Conservation (phyloP, 2,329 filamentous ascomycete genomes). For the Trichothecium sympodiale region DNA sequence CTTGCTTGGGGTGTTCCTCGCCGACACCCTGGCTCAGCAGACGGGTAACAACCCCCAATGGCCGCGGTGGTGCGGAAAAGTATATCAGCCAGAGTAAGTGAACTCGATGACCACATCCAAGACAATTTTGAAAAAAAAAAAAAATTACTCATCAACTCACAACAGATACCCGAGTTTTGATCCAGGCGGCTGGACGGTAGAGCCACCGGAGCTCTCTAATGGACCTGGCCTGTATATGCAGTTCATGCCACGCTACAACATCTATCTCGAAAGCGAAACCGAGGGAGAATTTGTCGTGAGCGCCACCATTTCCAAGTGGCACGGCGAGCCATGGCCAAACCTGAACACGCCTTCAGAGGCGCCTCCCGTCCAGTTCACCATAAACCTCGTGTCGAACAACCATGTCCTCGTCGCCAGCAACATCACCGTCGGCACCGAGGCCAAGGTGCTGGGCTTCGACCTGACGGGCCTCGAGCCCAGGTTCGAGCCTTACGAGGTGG, state of each 20-base stretch:
- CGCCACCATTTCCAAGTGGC: conserved; percentile 27
- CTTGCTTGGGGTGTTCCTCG: background rate
- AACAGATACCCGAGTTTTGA: conserved; percentile 28
- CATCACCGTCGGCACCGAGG: conserved; percentile 22
- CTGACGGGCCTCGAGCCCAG: conserved; percentile 22
- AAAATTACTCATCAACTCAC: background rate
- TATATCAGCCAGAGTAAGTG: conserved; percentile 27
- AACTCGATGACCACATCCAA: background rate
- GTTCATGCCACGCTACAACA: conserved; percentile 31
- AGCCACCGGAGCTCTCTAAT: conserved; percentile 18
- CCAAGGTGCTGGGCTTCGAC: conserved; percentile 24
- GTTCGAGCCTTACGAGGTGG: conserved; percentile 25
- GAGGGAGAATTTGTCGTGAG: conserved; percentile 31
- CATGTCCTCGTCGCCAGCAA: conserved; percentile 20
- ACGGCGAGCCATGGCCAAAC: conserved; percentile 24
- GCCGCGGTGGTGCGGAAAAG: conserved; percentile 37
- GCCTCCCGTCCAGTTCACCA: conserved; percentile 22
- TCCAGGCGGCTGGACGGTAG: conserved; percentile 29
- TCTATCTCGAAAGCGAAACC: conserved; percentile 31
- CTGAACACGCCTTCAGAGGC: conserved; percentile 10
- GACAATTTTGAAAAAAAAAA: too few species aligned
- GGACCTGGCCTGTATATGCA: conserved; percentile 29
- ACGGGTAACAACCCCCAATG: conserved; percentile 30
- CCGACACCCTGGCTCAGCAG: conserved; percentile 11
- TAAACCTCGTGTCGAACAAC: conserved; percentile 19